Percentiles rank a stretch among this genome's conserved stretches.
Evolutionary conservation across 2,329 filamentous ascomycete species (phyloP).

Genomic region (Pestalotiopsis sp.): DNA sequence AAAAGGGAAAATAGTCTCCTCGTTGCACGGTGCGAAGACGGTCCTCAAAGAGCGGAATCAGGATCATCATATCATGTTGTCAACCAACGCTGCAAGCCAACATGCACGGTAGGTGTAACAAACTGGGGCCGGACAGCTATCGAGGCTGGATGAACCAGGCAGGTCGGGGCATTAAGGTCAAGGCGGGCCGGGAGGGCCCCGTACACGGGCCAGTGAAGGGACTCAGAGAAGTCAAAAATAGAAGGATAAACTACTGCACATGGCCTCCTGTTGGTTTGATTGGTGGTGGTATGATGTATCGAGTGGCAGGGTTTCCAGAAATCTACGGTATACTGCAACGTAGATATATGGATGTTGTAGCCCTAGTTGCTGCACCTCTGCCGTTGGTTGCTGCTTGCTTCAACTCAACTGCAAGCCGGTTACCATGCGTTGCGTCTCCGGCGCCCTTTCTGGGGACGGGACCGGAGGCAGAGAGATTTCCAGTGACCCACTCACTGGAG

Average conservation of each 20-base stretch:
- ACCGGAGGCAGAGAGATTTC: no score
- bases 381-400: no score
- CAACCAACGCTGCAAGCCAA: neutral
- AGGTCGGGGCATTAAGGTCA: neutral
- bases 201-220: neutral
- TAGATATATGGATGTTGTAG: no score
- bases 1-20: neutral
- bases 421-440: no score
- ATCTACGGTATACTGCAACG: no score
- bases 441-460: no score
- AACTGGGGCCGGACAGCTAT: neutral
- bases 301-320: no score
- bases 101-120: neutral
- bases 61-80: neutral
- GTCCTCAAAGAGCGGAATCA: neutral
- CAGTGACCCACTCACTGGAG: no score
- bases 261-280: no score
- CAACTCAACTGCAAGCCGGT: no score
- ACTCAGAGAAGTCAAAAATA: neutral
- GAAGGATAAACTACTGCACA: neutral
- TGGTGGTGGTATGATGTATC: no score
- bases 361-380: no score
- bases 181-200: neutral
- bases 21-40: neutral
- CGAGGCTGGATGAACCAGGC: neutral